Conservation (phyloP, 768 basidiomycete species). For the Tylopilus sp. region DNA sequence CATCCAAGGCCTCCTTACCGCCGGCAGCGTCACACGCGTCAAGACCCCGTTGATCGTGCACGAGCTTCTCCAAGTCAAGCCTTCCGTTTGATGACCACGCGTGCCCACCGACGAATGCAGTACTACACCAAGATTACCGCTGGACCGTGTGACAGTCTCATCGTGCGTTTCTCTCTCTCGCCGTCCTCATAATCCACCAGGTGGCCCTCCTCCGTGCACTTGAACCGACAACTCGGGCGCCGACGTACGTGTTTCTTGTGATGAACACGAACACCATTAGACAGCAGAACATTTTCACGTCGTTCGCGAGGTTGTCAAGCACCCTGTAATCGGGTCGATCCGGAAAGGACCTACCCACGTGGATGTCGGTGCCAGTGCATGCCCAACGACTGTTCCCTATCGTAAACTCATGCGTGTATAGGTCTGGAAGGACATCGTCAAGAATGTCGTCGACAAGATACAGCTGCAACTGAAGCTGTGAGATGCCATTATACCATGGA, state of each 20-base stretch:
- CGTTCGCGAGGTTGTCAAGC: conserved; percentile 72
- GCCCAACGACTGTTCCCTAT: background rate
- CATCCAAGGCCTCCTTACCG: conserved; percentile 75
- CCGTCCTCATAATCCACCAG: conserved; percentile 34
- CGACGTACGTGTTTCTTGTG: conserved; percentile 90
- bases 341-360: conserved; percentile 89
- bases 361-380: conserved; percentile 80
- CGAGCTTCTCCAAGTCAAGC: conserved; percentile 64
- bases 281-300: conserved; percentile 79
- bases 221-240: conserved; percentile 75
- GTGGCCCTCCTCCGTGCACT: conserved; percentile 83
- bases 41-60: conserved; percentile 88
- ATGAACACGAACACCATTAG: conserved; percentile 97
- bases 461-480: conserved; percentile 18
- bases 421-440: conserved; percentile 82
- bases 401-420: conserved; percentile 25
- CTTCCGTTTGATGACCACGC: background rate
- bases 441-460: conserved; percentile 62
- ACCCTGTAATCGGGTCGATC: conserved; percentile 82
- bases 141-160: conserved; percentile 88
- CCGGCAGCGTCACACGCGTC: conserved; percentile 94
- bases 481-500: too few species aligned
- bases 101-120: conserved; percentile 37
- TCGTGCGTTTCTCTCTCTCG: conserved; percentile 44
- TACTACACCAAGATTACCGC: conserved; percentile 82